A percentile compares a stretch with the other conserved stretches of the same genome.
Evolutionary conservation across 345 rosid species (phyloP).

Genomic region (Eucalyptus curtisii): DNA sequence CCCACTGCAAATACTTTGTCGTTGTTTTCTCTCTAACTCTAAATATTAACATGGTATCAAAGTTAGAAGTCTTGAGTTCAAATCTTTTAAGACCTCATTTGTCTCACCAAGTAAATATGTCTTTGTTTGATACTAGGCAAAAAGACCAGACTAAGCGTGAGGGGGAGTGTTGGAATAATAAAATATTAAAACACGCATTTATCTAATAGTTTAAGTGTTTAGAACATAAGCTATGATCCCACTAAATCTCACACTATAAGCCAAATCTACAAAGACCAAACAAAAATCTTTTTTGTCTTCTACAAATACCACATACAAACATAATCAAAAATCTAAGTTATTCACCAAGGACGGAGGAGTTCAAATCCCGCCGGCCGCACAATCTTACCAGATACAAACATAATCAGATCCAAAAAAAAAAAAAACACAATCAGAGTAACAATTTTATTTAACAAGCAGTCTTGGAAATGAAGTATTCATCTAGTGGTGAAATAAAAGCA

Average conservation of each 20-base stretch:
- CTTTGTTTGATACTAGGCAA: accelerated
- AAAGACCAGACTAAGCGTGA: accelerated
- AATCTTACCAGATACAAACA: background rate
- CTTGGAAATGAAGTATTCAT: background rate
- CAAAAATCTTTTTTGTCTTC: background rate
- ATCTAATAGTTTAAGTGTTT: too few species aligned
- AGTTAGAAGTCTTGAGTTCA: too few species aligned
- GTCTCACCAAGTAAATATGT: too few species aligned
- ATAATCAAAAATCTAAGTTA: too few species aligned
- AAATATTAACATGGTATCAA: too few species aligned
- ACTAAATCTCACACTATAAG: background rate
- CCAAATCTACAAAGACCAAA: background rate
- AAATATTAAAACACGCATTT: accelerated
- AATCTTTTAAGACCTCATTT: too few species aligned
- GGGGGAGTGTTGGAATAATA: accelerated
- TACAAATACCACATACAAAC: background rate
- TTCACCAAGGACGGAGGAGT: too few species aligned
- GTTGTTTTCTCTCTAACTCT: too few species aligned
- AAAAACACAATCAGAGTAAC: background rate
- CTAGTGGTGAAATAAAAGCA: background rate
- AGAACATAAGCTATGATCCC: too few species aligned
- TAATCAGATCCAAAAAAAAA: too few species aligned
- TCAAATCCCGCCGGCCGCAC: too few species aligned
- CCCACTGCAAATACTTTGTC: too few species aligned
- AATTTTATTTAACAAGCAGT: background rate